A percentile compares a stretch with the other conserved stretches of the same genome.
These are phyloP conservation scores for Lecanicillium sp. DNA, from an alignment of 2,329 filamentous ascomycete genomes.

Conservation along the genomic window DNA sequence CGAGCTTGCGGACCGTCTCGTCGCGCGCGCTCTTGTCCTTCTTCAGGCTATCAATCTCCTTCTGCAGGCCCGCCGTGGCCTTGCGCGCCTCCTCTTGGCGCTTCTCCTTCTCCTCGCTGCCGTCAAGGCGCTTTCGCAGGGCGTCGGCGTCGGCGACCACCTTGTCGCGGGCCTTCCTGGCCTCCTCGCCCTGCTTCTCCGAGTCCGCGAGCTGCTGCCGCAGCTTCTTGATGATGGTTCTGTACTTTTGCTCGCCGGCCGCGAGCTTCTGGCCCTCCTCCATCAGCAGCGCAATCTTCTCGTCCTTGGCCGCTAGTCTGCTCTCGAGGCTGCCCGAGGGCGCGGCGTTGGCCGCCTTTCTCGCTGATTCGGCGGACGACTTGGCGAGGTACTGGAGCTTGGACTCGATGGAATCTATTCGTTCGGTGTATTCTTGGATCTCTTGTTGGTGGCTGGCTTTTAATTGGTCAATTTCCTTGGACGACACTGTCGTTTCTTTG, in stretches of 20 bases:
- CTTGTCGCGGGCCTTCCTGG: constrained; percentile 54
- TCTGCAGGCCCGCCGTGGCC: constrained; percentile 45
- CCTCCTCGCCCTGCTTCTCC: constrained; percentile 57
- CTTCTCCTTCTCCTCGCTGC: constrained; percentile 51
- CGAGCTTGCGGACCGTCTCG: constrained; percentile 60
- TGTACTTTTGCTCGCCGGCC: constrained; percentile 77
- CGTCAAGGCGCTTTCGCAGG: constrained; percentile 42
- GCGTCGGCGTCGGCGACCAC: constrained; percentile 44
- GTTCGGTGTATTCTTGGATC: constrained; percentile 74
- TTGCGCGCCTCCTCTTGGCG: constrained; percentile 42
- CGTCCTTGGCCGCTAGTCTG: constrained; percentile 82
- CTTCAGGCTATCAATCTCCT: constrained; percentile 30
- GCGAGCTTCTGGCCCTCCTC: constrained; percentile 88
- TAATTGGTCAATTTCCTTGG: constrained; percentile 19
- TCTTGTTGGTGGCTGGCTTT: constrained; percentile 63
- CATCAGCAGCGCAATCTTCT: constrained; percentile 82
- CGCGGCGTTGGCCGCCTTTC: constrained; percentile 57
- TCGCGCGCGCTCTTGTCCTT: constrained; percentile 56
- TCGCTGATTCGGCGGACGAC: constrained; percentile 70
- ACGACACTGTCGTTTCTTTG: neutral
- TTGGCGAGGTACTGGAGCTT: constrained; percentile 85
- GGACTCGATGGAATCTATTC: constrained; percentile 84
- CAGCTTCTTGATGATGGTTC: constrained; percentile 77
- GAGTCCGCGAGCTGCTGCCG: constrained; percentile 58
- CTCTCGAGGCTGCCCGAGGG: constrained; percentile 63